Evolutionary conservation across 169 alveolate species (phyloP).

Genomic region (Eimeria zaria): DNA sequence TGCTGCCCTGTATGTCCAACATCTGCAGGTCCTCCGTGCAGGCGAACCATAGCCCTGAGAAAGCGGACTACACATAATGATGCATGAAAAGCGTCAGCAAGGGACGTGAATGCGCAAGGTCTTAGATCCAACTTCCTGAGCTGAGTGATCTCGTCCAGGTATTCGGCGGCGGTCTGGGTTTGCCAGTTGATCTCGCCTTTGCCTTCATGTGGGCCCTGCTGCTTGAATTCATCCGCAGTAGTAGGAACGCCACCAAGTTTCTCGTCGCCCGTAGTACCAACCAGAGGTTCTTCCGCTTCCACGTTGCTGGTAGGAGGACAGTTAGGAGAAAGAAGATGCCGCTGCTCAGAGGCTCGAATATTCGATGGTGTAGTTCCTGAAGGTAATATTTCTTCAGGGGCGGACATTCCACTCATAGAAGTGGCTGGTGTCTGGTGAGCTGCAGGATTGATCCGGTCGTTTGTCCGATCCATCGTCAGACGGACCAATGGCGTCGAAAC

Average conservation of each 20-base stretch:
- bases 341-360: background rate
- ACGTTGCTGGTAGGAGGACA: background rate
- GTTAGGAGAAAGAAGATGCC: background rate
- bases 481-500: background rate
- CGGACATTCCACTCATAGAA: background rate
- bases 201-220: background rate
- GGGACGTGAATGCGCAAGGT: slow-evolving; percentile 2
- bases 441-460: background rate
- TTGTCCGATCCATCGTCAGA: background rate
- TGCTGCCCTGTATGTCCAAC: background rate
- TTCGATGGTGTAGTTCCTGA: background rate
- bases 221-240: background rate
- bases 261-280: background rate
- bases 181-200: background rate
- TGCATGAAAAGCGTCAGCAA: slow-evolving; percentile 45
- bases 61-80: slow-evolving; percentile 35
- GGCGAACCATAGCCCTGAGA: slow-evolving; percentile 8
- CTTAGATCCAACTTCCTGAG: slow-evolving; percentile 10
- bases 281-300: background rate
- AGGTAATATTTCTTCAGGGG: background rate
- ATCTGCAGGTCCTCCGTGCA: background rate
- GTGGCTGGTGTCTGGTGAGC: background rate
- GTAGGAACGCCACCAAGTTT: background rate
- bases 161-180: background rate
- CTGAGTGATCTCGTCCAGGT: background rate